Evolutionary conservation across 495 filamentous ascomycete species (phyloP).

Genomic region (Aspergillus asperescens): DNA sequence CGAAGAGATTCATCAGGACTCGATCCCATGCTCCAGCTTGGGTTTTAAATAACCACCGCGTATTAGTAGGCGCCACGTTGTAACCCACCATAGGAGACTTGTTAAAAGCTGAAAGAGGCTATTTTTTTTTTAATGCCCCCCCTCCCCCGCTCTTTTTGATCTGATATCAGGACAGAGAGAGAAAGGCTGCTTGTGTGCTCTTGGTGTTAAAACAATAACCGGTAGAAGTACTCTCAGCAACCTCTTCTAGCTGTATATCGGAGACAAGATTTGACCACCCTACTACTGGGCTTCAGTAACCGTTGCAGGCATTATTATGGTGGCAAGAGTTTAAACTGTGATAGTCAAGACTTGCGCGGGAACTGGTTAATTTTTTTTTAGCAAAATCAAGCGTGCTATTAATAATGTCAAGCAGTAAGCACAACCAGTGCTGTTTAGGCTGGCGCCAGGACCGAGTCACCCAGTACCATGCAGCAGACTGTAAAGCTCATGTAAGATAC

Average conservation of each 20-base stretch:
- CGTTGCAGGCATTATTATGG: background rate
- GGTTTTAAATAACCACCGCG: conserved; percentile 51
- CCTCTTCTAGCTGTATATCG: conserved; percentile 50
- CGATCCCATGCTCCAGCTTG: conserved; percentile 57
- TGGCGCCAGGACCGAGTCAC: conserved; percentile 6
- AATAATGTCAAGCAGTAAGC: conserved; percentile 9
- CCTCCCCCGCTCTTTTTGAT: background rate
- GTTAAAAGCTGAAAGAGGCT: conserved; percentile 15
- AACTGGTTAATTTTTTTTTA: conserved; percentile 12
- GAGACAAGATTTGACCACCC: conserved; percentile 4
- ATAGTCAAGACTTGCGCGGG: background rate
- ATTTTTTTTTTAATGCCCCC: conserved; percentile 20
- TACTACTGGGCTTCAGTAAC: background rate
- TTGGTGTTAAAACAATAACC: conserved; percentile 34
- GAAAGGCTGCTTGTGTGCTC: background rate
- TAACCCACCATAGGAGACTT: conserved; percentile 46
- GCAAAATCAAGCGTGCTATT: conserved; percentile 13
- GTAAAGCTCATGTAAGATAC: conserved; percentile 26
- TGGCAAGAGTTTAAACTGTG: background rate
- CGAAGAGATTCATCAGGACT: conserved; percentile 45
- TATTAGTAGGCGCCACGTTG: conserved; percentile 48
- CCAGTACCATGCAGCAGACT: conserved; percentile 11
- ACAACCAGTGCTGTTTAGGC: background rate
- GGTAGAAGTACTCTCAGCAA: conserved; percentile 54
- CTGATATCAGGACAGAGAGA: background rate